phyloP scores from a whole-genome alignment of 352 stramenopile genomes.

The Globisporangium alternatum region DNA sequence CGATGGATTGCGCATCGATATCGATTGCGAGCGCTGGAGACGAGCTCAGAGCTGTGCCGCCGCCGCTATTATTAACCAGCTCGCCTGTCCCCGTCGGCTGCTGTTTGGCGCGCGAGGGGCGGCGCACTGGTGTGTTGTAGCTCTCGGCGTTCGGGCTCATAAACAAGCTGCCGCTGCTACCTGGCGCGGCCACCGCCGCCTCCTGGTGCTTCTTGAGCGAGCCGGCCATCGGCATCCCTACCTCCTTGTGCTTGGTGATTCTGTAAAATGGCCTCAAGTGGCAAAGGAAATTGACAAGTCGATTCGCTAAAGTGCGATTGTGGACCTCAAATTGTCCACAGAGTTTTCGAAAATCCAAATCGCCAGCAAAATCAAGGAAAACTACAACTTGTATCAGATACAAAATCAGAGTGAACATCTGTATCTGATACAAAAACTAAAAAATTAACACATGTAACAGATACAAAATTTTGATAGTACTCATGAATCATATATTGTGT shows the following conservation, averaged over 20 bases:
- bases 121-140: slow-evolving; percentile 18
- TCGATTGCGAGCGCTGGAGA: slow-evolving; percentile 5
- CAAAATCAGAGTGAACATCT: no score
- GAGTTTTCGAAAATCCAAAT: slow-evolving; percentile 17
- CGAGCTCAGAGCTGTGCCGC: neutral
- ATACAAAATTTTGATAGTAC: no score
- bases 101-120: neutral
- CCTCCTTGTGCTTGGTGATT: neutral
- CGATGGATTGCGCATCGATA: slow-evolving; percentile 16
- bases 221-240: slow-evolving; percentile 19
- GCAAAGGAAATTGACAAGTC: neutral
- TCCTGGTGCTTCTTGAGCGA: slow-evolving; percentile 19
- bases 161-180: slow-evolving; percentile 1
- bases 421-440: no score
- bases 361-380: neutral
- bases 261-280: neutral
- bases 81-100: slow-evolving; percentile 1
- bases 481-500: no score
- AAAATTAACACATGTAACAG: no score
- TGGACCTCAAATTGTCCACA: neutral
- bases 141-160: neutral
- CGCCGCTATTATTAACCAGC: slow-evolving; percentile 14
- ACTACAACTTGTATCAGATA: no score
- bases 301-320: slow-evolving; percentile 13
- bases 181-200: neutral